Evolutionary conservation across 2,329 filamentous ascomycete genomes (phyloP), one percentile per base, ranked within the genome.

Genomic region (Beauveria medogensis): DNA sequence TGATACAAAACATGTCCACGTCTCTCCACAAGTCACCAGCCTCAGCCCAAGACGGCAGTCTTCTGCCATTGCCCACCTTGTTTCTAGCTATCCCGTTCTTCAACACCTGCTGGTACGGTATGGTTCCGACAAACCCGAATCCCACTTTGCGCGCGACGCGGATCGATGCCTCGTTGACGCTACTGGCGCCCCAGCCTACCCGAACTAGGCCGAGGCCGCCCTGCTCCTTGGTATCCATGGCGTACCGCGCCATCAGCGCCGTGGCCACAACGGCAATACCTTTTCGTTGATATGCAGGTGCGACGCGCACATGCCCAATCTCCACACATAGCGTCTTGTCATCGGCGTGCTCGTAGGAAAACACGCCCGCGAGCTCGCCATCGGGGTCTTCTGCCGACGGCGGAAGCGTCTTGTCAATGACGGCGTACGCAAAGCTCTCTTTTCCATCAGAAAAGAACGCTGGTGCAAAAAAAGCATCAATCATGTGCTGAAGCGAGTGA

Each of bases 271-370:
- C 55, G 10, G 55, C 55, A 7, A 57, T 48, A 5, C 55, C 55
- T 24, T 30, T 37, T 28, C 55, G 43, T 10, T 58, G 55, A 5
- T 58, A 58, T 3, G 44, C 55, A 6, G 55, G 44, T 12, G 55
- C 55, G 16, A 58, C 55, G 20, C 55, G 55, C 20, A 58, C 55
- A 16, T 58, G 55, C 7, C 55, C 55, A 28, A 58, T 58, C 46
- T 58, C 55, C 28, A 58, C 16, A 34, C 28, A 50, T 0, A 50
- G 55, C 1, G 44, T 50, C 22, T 58, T 18, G 20, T 40, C 44
- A 18, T 50, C 55, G 7, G 55, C 55, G 22, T 58, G 16, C 24
- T 41, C 55, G 55, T 58, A 58, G 4, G 44, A 58, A 20, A 58
- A 58, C 1, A 58, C 22, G 16, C 55, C 55, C 3, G 44, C 55